Evolutionary conservation across 2,329 filamentous ascomycete genomes (phyloP), one percentile per base, ranked within the genome.

Genomic region (Fusarium lateritium): DNA sequence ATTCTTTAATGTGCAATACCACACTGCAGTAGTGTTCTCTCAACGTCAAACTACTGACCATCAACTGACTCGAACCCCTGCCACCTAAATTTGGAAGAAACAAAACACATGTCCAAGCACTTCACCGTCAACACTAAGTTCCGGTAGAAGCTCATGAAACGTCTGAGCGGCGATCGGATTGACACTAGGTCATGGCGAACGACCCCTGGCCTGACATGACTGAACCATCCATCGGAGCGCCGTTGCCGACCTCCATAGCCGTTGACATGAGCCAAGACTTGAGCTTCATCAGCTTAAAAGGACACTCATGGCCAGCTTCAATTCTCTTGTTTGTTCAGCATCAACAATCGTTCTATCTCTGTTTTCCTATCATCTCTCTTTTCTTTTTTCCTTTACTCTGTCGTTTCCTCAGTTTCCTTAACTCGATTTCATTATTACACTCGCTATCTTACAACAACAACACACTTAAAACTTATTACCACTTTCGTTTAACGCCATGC

Each of bases 81-180:
- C 26, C 51, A 24, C 43, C 64, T 67, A 63, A 63, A 58, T 57
- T 53, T 67, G 57, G 57, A 53, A 53, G 63, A 53, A 67, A 67
- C 62, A 54, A 56, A 62, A 52, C 47, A 52, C 26, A 52, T 14
- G 65, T 55, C 65, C 46, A 65, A 55, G 65, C 58, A 49, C 36
- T 58, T 26, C 64, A 68, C 65, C 65, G 65, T 68, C 49, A 53
- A 24, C 59, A 51, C 64, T 42, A 63, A 50, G 22, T 36, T 58
- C 39, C 49, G 65, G 53, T 68, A 55, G 49, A 54, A 44, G 39
- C 59, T 55, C 53, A 42, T 67, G 65, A 68, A 68, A 68, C 64
- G 64, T 64, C 64, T 54, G 59, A 68, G 65, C 64, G 63, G 53
- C 43, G 26, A 63, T 67, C 56, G 40, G 63, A 64, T 64, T 67